Conservation (phyloP, 371 early-diverging fungal genomes). For the Mucor indicus region DNA sequence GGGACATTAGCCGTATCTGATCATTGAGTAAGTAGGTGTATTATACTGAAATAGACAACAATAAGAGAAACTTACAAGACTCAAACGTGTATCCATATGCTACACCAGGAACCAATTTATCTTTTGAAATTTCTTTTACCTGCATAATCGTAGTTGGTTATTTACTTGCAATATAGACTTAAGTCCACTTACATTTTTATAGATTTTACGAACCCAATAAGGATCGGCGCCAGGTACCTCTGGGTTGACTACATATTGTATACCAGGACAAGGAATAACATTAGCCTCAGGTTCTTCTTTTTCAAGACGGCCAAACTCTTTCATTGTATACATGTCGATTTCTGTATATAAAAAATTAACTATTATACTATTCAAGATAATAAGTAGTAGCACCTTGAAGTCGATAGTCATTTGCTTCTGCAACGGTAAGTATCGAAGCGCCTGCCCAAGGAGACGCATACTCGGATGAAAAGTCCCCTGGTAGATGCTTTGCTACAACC, state of each 20-base stretch:
- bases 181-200: constrained; percentile 23
- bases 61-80: constrained; percentile 19
- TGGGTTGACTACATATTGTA: constrained; percentile 18
- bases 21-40: background rate
- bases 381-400: constrained; percentile 22
- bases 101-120: constrained; percentile 16
- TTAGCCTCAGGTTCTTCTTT: constrained; percentile 32
- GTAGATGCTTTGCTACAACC: constrained; percentile 59
- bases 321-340: constrained; percentile 32
- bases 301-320: constrained; percentile 30
- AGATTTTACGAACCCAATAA: constrained; percentile 32
- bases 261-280: constrained; percentile 28
- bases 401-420: constrained; percentile 24
- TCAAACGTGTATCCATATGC: constrained; percentile 29
- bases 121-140: constrained; percentile 22
- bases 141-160: background rate
- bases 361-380: background rate
- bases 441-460: constrained; percentile 81
- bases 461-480: constrained; percentile 47
- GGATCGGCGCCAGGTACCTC: constrained; percentile 23
- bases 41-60: constrained; percentile 3
- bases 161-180: background rate
- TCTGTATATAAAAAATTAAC: constrained; percentile 12
- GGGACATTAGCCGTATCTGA: constrained; percentile 37
- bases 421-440: constrained; percentile 39